These are phyloP conservation scores for Clathrus columnatus DNA, from an alignment of 768 basidiomycete species.

Conservation along the genomic window DNA sequence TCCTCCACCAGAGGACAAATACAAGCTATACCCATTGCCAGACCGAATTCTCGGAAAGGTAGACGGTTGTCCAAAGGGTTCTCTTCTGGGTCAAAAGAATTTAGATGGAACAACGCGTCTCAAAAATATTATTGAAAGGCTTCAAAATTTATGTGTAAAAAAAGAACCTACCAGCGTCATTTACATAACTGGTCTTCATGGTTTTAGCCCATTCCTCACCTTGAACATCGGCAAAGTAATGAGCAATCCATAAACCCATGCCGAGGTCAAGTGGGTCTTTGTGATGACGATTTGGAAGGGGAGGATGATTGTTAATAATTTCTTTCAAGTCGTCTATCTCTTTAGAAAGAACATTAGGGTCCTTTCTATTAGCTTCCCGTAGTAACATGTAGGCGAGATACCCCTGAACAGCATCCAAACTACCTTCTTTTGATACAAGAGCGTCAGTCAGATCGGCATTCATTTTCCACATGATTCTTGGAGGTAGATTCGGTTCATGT, in stretches of 20 bases:
- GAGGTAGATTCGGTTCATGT: constrained; percentile 12
- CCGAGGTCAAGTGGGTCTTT: constrained; percentile 24
- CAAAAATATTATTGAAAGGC: not conserved
- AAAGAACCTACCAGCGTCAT: constrained; percentile 15
- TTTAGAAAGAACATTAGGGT: constrained; percentile 12
- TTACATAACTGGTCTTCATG: constrained; percentile 15
- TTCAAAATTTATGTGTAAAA: not conserved
- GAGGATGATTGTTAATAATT: constrained; percentile 20
- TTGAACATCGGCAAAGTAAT: constrained; percentile 17
- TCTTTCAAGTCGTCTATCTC: constrained; percentile 21
- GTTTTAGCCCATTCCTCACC: constrained; percentile 19
- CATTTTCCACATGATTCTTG: constrained; percentile 25
- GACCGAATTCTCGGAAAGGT: constrained; percentile 23
- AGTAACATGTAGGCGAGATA: constrained; percentile 21
- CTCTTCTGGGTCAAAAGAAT: constrained; percentile 18
- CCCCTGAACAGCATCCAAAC: constrained; percentile 23
- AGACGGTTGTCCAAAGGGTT: constrained; percentile 14
- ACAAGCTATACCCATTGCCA: constrained; percentile 19
- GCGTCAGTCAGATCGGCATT: constrained; percentile 19
- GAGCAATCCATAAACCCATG: constrained; percentile 25
- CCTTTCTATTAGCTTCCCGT: constrained; percentile 13
- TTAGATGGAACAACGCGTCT: constrained; percentile 11
- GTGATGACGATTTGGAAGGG: constrained; percentile 11
- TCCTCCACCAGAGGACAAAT: not conserved
- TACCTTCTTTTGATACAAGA: constrained; percentile 22